Conservation (phyloP, 257 asterid species). For the Perilla frutescens region DNA sequence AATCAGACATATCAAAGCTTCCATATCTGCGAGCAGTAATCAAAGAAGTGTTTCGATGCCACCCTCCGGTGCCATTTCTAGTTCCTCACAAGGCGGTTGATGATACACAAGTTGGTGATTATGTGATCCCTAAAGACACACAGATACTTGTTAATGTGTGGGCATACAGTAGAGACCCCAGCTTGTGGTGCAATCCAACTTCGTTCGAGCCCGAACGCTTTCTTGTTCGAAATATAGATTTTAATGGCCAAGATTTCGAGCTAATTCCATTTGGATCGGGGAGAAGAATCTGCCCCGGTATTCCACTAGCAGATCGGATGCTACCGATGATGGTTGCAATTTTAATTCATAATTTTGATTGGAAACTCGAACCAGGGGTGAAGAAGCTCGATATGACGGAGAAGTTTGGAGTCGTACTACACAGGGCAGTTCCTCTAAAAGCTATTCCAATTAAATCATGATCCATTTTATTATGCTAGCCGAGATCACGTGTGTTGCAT, state of each 20-base stretch:
- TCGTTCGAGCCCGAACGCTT: conserved; percentile 35
- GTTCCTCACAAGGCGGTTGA: conserved; percentile 12
- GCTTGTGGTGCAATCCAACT: conserved; percentile 30
- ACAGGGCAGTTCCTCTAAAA: background rate
- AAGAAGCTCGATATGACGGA: background rate
- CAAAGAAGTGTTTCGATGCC: conserved; percentile 15
- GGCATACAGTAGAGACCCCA: conserved; percentile 32
- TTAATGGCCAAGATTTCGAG: conserved; percentile 43
- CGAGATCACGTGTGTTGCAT: no score
- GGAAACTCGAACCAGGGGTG: conserved; percentile 27
- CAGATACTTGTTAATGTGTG: conserved; percentile 26
- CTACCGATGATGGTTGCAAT: conserved; percentile 36
- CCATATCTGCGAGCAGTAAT: conserved; percentile 32
- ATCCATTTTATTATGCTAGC: no score
- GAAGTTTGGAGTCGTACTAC: conserved; percentile 5
- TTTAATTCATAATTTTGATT: conserved; percentile 43
- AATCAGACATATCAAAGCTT: conserved; percentile 37
- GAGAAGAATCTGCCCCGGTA: conserved; percentile 42
- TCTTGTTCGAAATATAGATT: background rate
- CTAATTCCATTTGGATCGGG: conserved; percentile 44
- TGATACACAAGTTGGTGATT: conserved; percentile 17
- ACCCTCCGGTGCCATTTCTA: conserved; percentile 10
- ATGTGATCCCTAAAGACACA: conserved; percentile 33
- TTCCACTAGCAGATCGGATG: conserved; percentile 37
- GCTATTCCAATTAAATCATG: background rate